phyloP scores from a whole-genome alignment of 257 asterid species.

The Apocynum venetum region DNA sequence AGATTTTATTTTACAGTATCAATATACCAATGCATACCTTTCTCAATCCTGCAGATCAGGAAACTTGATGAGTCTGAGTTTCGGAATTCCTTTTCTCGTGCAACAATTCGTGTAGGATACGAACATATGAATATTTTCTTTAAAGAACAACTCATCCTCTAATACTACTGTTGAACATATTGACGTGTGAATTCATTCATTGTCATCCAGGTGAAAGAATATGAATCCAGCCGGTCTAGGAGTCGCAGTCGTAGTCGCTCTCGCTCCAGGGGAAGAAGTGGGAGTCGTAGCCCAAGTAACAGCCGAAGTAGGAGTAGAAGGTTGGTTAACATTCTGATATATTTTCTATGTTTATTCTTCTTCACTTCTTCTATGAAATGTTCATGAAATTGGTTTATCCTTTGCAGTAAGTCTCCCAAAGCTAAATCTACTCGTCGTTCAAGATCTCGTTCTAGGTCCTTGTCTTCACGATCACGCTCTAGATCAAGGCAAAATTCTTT shows the following conservation, averaged over 20 bases:
- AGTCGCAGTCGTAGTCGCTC: conserved; percentile 81
- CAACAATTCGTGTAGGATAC: conserved; percentile 66
- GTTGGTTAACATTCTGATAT: conserved; percentile 24
- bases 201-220: conserved; percentile 69
- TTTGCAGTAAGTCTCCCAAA: conserved; percentile 88
- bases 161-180: background rate
- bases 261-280: conserved; percentile 66
- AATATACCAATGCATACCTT: background rate
- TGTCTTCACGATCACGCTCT: conserved; percentile 41
- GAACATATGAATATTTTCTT: conserved; percentile 1
- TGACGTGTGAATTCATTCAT: conserved; percentile 7
- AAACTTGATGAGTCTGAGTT: conserved; percentile 94
- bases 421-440: conserved; percentile 67
- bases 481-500: conserved; percentile 51
- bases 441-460: conserved; percentile 53
- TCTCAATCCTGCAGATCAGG: conserved; percentile 51
- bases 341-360: background rate
- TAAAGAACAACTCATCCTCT: background rate
- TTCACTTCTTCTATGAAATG: background rate
- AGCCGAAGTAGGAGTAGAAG: conserved; percentile 90
- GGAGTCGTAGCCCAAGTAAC: conserved; percentile 56
- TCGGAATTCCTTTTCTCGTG: conserved; percentile 79
- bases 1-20: background rate
- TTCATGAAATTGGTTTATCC: conserved; percentile 14
- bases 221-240: conserved; percentile 69